Base-by-base conservation (phyloP, 2,329 filamentous ascomycete genomes). In the Fusarium hostae region DNA sequence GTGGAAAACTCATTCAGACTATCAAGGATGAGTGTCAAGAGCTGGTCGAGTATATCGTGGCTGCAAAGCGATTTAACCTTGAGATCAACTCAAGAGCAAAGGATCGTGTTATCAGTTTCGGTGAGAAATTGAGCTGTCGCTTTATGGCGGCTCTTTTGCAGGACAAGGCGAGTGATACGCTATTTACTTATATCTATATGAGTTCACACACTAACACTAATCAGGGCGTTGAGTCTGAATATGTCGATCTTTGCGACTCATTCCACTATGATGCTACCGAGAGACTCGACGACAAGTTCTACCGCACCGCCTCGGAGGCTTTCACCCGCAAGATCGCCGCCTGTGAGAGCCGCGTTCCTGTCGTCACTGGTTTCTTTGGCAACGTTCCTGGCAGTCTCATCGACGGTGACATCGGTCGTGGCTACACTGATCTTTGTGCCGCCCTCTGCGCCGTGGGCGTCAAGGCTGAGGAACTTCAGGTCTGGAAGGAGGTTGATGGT, bases 401-500 rank as follows among this genome's bases (percentile, higher is more conserved):
- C 75, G 93, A 95, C 75, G 90, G 90, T 44, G 92, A 97, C 75
- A 93, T 99, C 71, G 96, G 96, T 24, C 92, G 96, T 75, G 96
- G 96, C 34, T 99, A 99, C 82, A 98, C 96, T 13, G 96, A 99
- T 82, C 88, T 99, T 50, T 98, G 96, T 80, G 95, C 96, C 16
- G 95, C 96, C 9, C 86, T 99, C 20, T 91, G 95, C 56, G 94
- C 96, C 3, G 95, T 99, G 13, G 95, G 94, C 7, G 85, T 97
- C n/a, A 86, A 89, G 75, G 96, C 96, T 2, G 85, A 91, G 59
- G 96, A 99, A 81, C 87, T 99, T 57, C 96, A 99, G 81, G 93
- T 99, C 71, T 98, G 96, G 96, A 99, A 99, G 84, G 96, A 99
- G 80, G 96, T 99, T 10, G 96, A 99, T 81, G 95, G 94, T 65